Evolutionary conservation across 257 asterid species (phyloP), one percentile per base, ranked within the genome.

Genomic region (Craterostigma plantagineum): DNA sequence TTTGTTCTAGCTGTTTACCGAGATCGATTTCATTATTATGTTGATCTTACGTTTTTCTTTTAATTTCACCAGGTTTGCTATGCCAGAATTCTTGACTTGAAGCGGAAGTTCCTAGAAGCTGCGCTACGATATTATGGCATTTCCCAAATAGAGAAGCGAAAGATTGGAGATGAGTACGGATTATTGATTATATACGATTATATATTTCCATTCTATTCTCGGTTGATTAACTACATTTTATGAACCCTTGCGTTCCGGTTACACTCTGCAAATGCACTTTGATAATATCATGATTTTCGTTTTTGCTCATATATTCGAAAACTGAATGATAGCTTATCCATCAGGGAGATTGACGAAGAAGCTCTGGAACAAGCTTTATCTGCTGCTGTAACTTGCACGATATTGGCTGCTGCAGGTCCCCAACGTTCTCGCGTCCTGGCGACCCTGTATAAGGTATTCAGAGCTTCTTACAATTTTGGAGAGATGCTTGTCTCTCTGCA

Each of bases 41-140:
- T 53, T 46, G 15, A 2, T 42, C 46, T 13, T 14, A 6, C n/a
- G n/a, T n/a, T n/a, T n/a, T n/a, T n/a, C n/a, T n/a, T n/a, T n/a
- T n/a, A n/a, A n/a, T n/a, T 38, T 4, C 56, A 36, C 49, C 72
- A 90, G 99, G 96, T 90, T 60, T 79, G 96, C 72, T 80, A 83
- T 69, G 99, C 96, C 42, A 84, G 96, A 60, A 77, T 80, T 56
- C 70, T 90, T 11, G 99, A 90, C 72, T 55, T 90, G 70, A 90
- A 90, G 77, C 77, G 99, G 60, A 83, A 90, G 68, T 90, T 90
- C 73, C 48, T 83, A 68, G 99, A 83, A 80, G 99, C 99, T 69
- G 99, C 96, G 34, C 59, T 90, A 33, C 99, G 94, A 50, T 83
- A 90, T 72, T 83, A 90, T 58, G 96, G 58, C 60, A 90, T 90